phyloP scores from a whole-genome alignment of 1,139 yeast genomes.

The Candida sanyaensis region DNA sequence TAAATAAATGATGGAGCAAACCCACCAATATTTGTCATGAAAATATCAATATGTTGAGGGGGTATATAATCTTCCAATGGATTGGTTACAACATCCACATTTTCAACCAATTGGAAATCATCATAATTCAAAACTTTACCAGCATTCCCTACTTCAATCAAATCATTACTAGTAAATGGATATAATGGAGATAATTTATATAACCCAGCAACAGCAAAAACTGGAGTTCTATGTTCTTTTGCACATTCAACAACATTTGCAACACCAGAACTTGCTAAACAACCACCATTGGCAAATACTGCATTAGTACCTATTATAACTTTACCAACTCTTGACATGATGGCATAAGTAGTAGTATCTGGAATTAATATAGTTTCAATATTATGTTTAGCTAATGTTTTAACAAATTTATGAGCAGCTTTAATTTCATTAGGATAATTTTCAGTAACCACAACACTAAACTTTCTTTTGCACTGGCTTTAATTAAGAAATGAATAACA shows the following conservation, averaged over 20 bases:
- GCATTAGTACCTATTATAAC: conserved; percentile 91
- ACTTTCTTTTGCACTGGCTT: conserved; percentile 89
- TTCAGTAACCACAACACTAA: conserved; percentile 91
- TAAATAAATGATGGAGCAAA: conserved; percentile 95
- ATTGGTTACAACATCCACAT: conserved; percentile 78
- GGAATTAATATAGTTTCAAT: conserved; percentile 92
- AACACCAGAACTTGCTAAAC: conserved; percentile 87
- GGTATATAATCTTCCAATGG: conserved; percentile 92
- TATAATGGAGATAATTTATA: conserved; percentile 92
- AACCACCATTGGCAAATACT: conserved; percentile 95
- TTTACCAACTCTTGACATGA: conserved; percentile 97
- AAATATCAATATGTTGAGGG: conserved; percentile 93
- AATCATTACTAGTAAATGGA: conserved; percentile 85
- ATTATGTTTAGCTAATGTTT: conserved; percentile 76
- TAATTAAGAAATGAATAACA: conserved; percentile 79
- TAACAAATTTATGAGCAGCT: conserved; percentile 78
- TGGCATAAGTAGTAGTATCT: conserved; percentile 89
- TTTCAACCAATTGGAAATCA: conserved; percentile 63
- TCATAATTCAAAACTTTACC: conserved; percentile 77
- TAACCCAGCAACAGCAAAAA: conserved; percentile 91
- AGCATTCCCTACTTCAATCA: conserved; percentile 93
- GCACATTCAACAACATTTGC: conserved; percentile 96
- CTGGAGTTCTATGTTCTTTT: conserved; percentile 91
- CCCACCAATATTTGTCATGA: conserved; percentile 93
- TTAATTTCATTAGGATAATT: conserved; percentile 84